phyloP scores from a whole-genome alignment of 257 asterid genomes.

The Handroanthus guayacan region DNA sequence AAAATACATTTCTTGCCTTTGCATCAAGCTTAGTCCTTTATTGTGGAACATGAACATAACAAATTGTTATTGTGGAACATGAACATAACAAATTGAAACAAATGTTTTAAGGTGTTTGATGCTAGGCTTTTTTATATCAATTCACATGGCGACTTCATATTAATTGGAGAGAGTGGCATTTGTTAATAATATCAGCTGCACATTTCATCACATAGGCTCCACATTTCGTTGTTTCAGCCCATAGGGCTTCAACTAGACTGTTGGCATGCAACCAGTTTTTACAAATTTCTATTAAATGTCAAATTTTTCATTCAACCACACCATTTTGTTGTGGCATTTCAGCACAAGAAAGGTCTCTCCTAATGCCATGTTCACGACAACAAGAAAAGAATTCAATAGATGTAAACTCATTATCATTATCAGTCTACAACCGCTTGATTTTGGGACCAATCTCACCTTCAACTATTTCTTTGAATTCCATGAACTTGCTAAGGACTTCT shows the following conservation, averaged over 20 bases:
- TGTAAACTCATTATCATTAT: constrained; percentile 19
- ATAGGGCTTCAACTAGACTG: not conserved
- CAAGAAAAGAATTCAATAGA: not conserved
- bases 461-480: not conserved
- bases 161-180: not conserved
- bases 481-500: not conserved
- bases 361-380: not conserved
- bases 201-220: constrained; percentile 9
- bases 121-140: not conserved
- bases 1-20: constrained; percentile 32
- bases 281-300: not conserved
- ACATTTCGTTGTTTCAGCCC: not conserved
- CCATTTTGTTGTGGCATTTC: constrained; percentile 11
- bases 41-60: constrained; percentile 18
- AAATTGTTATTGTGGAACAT: constrained; percentile 13
- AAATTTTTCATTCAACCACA: not conserved
- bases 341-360: not conserved
- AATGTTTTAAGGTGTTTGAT: not conserved
- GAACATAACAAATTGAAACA: constrained; percentile 19
- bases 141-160: constrained; percentile 1
- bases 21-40: constrained; percentile 24
- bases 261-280: constrained; percentile 9
- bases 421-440: not conserved
- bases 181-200: too few species aligned
- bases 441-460: not conserved